phyloP scores from a whole-genome alignment of 2,329 filamentous ascomycete species.

The Microsporum ferrugineum region DNA sequence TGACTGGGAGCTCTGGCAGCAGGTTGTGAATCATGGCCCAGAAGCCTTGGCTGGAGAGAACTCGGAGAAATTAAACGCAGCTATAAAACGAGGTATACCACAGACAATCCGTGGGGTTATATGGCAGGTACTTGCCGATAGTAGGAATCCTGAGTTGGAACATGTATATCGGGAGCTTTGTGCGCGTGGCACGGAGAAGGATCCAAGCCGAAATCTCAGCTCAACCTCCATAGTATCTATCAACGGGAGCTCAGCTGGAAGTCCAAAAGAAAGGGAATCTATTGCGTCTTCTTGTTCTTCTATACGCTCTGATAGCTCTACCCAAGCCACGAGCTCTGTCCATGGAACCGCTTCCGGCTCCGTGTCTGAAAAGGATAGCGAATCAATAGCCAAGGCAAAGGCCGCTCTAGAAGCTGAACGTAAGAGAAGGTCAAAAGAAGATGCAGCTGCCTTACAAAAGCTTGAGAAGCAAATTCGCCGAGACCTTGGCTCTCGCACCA shows the following conservation, averaged over 20 bases:
- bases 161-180: slow-evolving; percentile 72
- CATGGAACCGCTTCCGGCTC: slow-evolving; percentile 48
- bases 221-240: slow-evolving; percentile 15
- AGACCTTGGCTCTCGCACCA: slow-evolving; percentile 83
- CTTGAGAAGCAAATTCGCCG: slow-evolving; percentile 86
- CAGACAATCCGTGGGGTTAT: slow-evolving; percentile 94
- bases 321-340: slow-evolving; percentile 44
- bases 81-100: slow-evolving; percentile 87
- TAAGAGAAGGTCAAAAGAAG: slow-evolving; percentile 69
- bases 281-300: slow-evolving; percentile 72
- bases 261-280: slow-evolving; percentile 50
- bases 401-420: slow-evolving; percentile 53
- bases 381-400: slow-evolving; percentile 55
- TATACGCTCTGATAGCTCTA: slow-evolving; percentile 64
- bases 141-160: slow-evolving; percentile 86
- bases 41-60: slow-evolving; percentile 78
- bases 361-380: slow-evolving; percentile 49
- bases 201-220: slow-evolving; percentile 49
- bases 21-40: slow-evolving; percentile 87
- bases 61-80: slow-evolving; percentile 75
- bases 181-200: slow-evolving; percentile 68
- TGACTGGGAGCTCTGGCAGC: slow-evolving; percentile 98
- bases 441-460: slow-evolving; percentile 60
- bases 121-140: slow-evolving; percentile 94
- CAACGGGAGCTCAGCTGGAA: slow-evolving; percentile 44